Evolutionary conservation across 176 grass and related monocot genomes (phyloP).

Genomic region (Neostapfia colusana): DNA sequence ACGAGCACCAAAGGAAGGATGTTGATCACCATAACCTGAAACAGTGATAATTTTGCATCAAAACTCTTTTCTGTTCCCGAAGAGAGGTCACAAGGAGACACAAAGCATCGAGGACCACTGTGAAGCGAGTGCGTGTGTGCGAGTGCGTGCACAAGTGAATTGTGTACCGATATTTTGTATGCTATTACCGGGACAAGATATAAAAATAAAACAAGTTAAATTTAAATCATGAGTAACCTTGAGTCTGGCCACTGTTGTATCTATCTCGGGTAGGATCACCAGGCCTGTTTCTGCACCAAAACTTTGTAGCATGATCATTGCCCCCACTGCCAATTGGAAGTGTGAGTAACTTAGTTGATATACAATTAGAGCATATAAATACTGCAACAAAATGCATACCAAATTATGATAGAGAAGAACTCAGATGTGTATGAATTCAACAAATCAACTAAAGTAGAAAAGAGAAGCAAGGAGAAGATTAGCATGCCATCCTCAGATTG

Average conservation of each 20-base stretch:
- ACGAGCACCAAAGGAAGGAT: constrained; percentile 54
- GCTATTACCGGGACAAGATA: constrained; percentile 1
- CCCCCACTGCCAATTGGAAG: constrained; percentile 61
- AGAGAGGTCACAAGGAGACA: constrained; percentile 4
- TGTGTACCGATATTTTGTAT: neutral
- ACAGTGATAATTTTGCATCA: constrained; percentile 26
- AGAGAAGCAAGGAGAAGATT: neutral
- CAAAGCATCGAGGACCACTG: neutral
- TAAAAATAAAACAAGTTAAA: constrained; percentile 25
- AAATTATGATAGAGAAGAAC: neutral
- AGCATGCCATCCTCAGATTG: neutral
- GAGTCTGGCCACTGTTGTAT: constrained; percentile 67
- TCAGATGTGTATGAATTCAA: neutral
- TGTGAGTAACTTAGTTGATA: neutral
- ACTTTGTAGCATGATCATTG: constrained; percentile 93
- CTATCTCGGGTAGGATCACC: constrained; percentile 90
- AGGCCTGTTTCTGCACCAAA: constrained; percentile 98
- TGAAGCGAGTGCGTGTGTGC: neutral
- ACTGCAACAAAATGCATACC: neutral
- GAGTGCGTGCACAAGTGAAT: neutral
- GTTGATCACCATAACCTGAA: constrained; percentile 92
- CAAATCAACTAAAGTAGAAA: too few relatives aligned
- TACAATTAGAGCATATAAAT: neutral
- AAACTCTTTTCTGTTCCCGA: neutral
- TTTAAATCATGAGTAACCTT: constrained; percentile 49